A percentile compares a stretch with the other conserved stretches of the same genome.
Evolutionary conservation across 2,329 filamentous ascomycete genomes (phyloP).

Genomic region (Albophoma yamanashiensis): DNA sequence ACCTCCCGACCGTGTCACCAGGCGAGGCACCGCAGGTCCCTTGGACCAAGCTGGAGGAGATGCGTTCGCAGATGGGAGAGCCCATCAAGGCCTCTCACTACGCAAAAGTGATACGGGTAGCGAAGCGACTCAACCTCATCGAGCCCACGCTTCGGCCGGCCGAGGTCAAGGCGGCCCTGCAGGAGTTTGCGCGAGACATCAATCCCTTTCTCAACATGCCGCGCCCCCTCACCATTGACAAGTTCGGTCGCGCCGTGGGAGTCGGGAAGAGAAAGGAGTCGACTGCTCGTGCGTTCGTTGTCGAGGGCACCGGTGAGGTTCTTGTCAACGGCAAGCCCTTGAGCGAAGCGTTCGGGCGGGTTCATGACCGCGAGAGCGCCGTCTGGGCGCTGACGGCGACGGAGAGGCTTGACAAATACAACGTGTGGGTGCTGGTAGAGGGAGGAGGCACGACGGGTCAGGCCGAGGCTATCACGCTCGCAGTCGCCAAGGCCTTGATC

Average conservation of each 20-base stretch:
- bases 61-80: slow-evolving; percentile 62
- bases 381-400: slow-evolving; percentile 83
- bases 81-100: slow-evolving; percentile 68
- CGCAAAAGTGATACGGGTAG: slow-evolving; percentile 61
- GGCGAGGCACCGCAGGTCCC: slow-evolving; percentile 61
- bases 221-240: slow-evolving; percentile 58
- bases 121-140: slow-evolving; percentile 76
- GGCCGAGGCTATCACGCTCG: slow-evolving; percentile 87
- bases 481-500: slow-evolving; percentile 76
- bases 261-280: slow-evolving; percentile 83
- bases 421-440: slow-evolving; percentile 75
- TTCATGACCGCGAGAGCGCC: slow-evolving; percentile 91
- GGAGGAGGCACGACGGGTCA: slow-evolving; percentile 93
- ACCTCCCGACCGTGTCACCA: slow-evolving; percentile 57
- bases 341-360: slow-evolving; percentile 67
- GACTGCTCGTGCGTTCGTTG: slow-evolving; percentile 72
- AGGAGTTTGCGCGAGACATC: slow-evolving; percentile 62
- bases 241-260: slow-evolving; percentile 66
- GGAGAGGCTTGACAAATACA: slow-evolving; percentile 86
- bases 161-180: slow-evolving; percentile 55
- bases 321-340: slow-evolving; percentile 85
- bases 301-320: slow-evolving; percentile 87
- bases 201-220: slow-evolving; percentile 57
- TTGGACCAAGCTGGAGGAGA: slow-evolving; percentile 73
- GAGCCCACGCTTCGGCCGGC: slow-evolving; percentile 64